Evolutionary conservation across 108 stramenopile species (phyloP), one percentile per base, ranked within the genome.

Genomic region (Asterionellopsis glacialis): DNA sequence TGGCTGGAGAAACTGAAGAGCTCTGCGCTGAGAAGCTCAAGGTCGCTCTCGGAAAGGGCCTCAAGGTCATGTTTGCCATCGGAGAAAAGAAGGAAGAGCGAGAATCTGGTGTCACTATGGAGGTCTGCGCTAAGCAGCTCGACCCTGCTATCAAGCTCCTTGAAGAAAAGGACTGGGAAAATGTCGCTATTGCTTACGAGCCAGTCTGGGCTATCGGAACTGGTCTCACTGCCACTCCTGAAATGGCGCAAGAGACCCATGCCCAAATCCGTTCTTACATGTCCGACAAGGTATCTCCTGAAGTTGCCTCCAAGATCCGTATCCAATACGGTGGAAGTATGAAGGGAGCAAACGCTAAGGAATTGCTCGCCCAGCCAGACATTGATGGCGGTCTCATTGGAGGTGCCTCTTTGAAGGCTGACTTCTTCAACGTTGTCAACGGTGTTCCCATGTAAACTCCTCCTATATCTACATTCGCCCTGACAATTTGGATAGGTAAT

Each of bases 181-280:
- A 79, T 67, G 91, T 99, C 44, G 95, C 97, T 33, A 93, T 88
- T 63, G 87, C 91, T 16, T 88, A 93, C 60, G 91, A 95, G 64
- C 87, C 91, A 50, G 85, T 87, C 15, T 88, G 90, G 90, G 82
- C 81, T 15, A 79, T 79, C 39, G 98, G 98, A 63, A 99, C 99
- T 27, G 99, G 99, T 22, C 80, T 95, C 42, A 97, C 97, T n/a
- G 99, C 99, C 52, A 94, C 98, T 10, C 97, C 99, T 10, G 97
- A 97, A 67, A 98, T 99, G 96, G 99, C 99, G 2, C 97, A 99
- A 70, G 99, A 98, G 55, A 97, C 96, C 19, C 98, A 99, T 73
- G 77, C 75, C 27, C 67, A 70, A 21, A 99, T 99, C 68, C 97
- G 99, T 50, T 62, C 75, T 28, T 99, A 93, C 91, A 65, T 98